Evolutionary conservation across 371 early-diverging fungal species (phyloP), one percentile per base, ranked within the genome.

Genomic region (Rhizomucor pusillus): DNA sequence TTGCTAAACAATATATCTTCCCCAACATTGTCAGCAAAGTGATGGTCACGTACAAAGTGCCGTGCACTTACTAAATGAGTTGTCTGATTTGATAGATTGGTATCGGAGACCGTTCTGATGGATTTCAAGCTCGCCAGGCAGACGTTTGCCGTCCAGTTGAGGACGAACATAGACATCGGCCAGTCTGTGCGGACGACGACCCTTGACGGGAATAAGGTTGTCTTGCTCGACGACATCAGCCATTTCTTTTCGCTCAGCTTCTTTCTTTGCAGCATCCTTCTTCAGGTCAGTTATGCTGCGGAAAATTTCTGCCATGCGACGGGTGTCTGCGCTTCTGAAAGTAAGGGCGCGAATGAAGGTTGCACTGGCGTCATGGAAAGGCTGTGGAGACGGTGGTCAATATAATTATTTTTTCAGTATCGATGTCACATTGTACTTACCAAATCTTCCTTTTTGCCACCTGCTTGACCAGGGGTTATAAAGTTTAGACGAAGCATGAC

Each of bases 401-500:
- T 2, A 24, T 34, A n/a, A n/a, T 43, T 14, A 22, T 11, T 34
- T 1, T 10, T 19, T 10, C 16, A 5, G 20, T 1, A 24, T 36
- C 25, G 14, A 12, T 2, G 19, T 6, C 2, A 25, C 4, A n/a
- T 54, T 11, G 24, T 24, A 46, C 60, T 62, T 71, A 82, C 82
- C 75, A 85, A 72, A 34, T 83, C 84, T 46, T 95, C 94, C 71
- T 95, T 92, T 64, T 94, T 95, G 51, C 91, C 90, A 40, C 87
- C 84, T 20, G 90, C 87, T 66, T 92, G 93, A 12, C 96, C 97
- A 16, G 99, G 99, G 10, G 96, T 91, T 25, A 94, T 77, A 73
- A 99, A 92, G 70, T 99, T 99, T 60, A 99, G 83, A 61, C 99
- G 94, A 9, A 99, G 78, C 69, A 92, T 90, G n/a, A 89, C 85